phyloP scores from a whole-genome alignment of 1,139 yeast genomes.

The Saccharomyces hybrid region DNA sequence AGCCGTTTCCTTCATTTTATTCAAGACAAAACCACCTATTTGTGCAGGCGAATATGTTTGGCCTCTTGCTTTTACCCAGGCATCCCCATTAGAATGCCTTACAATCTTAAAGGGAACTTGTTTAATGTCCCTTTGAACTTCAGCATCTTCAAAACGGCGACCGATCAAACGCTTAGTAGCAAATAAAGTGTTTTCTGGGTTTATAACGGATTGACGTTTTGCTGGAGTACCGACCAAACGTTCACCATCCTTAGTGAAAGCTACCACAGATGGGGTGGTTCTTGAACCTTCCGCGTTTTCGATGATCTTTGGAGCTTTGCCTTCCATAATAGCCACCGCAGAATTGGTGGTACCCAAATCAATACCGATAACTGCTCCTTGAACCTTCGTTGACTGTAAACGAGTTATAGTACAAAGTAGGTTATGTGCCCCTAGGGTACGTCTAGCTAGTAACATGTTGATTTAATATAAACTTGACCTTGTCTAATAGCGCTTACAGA shows the following conservation, averaged over 20 bases:
- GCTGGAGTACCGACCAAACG: slow-evolving; percentile 98
- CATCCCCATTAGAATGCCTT: slow-evolving; percentile 95
- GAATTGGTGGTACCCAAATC: slow-evolving; percentile 99
- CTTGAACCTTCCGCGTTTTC: slow-evolving; percentile 99
- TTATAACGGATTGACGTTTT: slow-evolving; percentile 97
- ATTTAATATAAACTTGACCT: neutral
- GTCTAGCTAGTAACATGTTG: neutral
- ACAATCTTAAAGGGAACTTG: slow-evolving; percentile 97
- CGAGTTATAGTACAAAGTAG: slow-evolving; percentile 11
- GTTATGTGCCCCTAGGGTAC: neutral
- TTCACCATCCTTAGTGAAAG: slow-evolving; percentile 94
- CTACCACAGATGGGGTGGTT: slow-evolving; percentile 98
- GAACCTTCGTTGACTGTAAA: slow-evolving; percentile 44
- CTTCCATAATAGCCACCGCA: slow-evolving; percentile 97
- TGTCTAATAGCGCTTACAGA: neutral
- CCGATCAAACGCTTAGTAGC: slow-evolving; percentile 99
- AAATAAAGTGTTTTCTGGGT: slow-evolving; percentile 94
- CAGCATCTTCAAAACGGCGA: slow-evolving; percentile 91
- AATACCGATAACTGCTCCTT: slow-evolving; percentile 81
- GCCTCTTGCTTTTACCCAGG: slow-evolving; percentile 97
- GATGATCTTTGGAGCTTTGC: slow-evolving; percentile 90
- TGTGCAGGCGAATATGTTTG: slow-evolving; percentile 93
- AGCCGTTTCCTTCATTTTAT: slow-evolving; percentile 93
- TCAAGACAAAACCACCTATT: slow-evolving; percentile 93
- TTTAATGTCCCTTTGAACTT: slow-evolving; percentile 93